Conservation (phyloP, 495 filamentous ascomycete genomes). For the Cercophora samala region DNA sequence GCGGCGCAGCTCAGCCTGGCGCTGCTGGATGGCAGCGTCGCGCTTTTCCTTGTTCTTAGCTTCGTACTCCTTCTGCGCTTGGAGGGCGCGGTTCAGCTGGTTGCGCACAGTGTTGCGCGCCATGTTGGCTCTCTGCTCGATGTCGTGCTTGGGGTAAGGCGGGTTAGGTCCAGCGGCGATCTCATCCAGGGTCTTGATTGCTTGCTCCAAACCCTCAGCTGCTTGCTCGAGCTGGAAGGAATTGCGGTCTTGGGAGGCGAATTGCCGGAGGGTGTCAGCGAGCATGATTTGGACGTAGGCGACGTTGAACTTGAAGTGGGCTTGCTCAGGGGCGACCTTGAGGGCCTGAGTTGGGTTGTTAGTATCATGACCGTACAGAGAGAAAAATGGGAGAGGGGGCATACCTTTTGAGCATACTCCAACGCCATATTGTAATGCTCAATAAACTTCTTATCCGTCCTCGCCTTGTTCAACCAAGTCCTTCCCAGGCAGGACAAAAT, state of each 20-base stretch:
- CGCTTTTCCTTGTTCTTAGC: constrained; percentile 85
- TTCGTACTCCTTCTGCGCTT: constrained; percentile 86
- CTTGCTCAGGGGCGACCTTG: constrained; percentile 71
- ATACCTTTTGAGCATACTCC: constrained; percentile 76
- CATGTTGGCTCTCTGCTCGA: constrained; percentile 96
- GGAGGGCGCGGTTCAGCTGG: constrained; percentile 80
- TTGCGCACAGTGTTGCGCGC: constrained; percentile 86
- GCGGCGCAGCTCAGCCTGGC: constrained; percentile 70
- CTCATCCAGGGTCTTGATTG: constrained; percentile 74
- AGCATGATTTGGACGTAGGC: constrained; percentile 96
- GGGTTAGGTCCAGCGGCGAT: constrained; percentile 79
- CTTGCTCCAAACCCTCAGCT: constrained; percentile 77
- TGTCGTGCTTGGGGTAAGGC: constrained; percentile 82
- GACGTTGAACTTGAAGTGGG: constrained; percentile 94
- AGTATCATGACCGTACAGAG: constrained; percentile 15
- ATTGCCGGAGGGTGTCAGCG: constrained; percentile 70
- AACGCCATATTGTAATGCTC: constrained; percentile 80
- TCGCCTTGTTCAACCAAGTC: constrained; percentile 86
- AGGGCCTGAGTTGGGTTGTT: constrained; percentile 55
- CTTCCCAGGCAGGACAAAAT: constrained; percentile 89
- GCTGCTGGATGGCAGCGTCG: constrained; percentile 65
- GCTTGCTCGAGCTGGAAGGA: constrained; percentile 76
- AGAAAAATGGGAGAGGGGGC: constrained; percentile 14
- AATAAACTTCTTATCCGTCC: constrained; percentile 68
- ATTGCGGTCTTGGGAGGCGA: constrained; percentile 71